Conservation (phyloP, 352 stramenopile genomes). For the Peronospora destructor region DNA sequence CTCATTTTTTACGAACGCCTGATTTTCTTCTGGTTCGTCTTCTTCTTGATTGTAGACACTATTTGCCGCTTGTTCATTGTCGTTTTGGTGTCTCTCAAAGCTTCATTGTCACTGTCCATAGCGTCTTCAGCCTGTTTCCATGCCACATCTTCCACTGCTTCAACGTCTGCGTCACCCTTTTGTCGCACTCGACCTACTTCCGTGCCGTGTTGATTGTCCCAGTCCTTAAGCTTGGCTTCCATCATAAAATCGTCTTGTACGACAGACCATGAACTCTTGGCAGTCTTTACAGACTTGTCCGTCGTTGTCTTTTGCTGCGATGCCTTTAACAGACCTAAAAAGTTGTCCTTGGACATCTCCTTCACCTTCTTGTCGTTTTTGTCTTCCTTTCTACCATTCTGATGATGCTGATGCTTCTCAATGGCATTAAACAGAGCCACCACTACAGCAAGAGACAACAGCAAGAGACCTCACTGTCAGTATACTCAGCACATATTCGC, state of each 20-base stretch:
- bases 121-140: slow-evolving; percentile 51
- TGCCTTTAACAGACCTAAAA: slow-evolving; percentile 69
- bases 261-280: slow-evolving; percentile 73
- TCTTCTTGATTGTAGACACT: slow-evolving; percentile 7
- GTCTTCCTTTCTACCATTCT: slow-evolving; percentile 44
- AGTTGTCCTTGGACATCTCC: slow-evolving; percentile 81
- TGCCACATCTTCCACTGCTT: slow-evolving; percentile 52
- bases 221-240: slow-evolving; percentile 82
- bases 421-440: slow-evolving; percentile 84
- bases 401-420: slow-evolving; percentile 76
- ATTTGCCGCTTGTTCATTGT: slow-evolving; percentile 28
- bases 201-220: slow-evolving; percentile 54
- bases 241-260: slow-evolving; percentile 85
- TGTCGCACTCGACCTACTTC: slow-evolving; percentile 38
- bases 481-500: not conserved
- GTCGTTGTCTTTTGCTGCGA: slow-evolving; percentile 34
- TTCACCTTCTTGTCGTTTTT: slow-evolving; percentile 80
- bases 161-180: slow-evolving; percentile 49
- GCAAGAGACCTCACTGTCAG: not conserved
- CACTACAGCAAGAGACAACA: slow-evolving; percentile 30
- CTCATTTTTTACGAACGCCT: slow-evolving; percentile 28
- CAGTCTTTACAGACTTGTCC: not conserved
- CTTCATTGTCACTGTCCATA: slow-evolving; percentile 49
- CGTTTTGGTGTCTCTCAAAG: slow-evolving; percentile 9
- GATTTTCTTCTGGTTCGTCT: slow-evolving; percentile 31